Percentiles rank a stretch among this genome's conserved stretches.
Evolutionary conservation across 2,329 filamentous ascomycete species (phyloP).

Genomic region (Calonectria ilicicola): DNA sequence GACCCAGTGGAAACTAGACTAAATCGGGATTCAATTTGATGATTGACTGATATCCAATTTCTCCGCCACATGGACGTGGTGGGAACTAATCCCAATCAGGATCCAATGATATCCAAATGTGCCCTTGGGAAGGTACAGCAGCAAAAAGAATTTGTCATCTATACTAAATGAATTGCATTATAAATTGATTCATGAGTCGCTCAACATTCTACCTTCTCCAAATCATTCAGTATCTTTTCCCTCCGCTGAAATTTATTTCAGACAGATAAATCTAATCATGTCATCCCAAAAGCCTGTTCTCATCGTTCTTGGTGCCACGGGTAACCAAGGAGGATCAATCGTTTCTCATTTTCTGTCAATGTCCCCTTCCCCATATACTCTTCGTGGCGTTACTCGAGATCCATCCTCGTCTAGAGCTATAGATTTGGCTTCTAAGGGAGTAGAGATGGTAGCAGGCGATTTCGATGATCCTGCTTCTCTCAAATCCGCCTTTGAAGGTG

Average conservation of each 20-base stretch:
- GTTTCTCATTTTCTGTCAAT: neutral
- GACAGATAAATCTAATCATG: neutral
- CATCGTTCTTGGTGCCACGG: neutral
- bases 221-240: neutral
- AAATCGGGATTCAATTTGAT: neutral
- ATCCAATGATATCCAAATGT: neutral
- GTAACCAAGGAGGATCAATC: neutral
- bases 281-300: conserved; percentile 15
- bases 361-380: neutral
- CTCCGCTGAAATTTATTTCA: neutral
- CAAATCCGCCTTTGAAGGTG: neutral
- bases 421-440: neutral
- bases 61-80: neutral
- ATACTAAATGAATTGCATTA: neutral
- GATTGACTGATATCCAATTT: neutral
- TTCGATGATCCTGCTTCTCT: neutral
- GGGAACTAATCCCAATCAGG: neutral
- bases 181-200: neutral
- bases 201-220: neutral
- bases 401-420: neutral
- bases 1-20: neutral
- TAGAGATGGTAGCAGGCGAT: neutral
- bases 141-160: neutral
- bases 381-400: neutral
- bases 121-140: neutral